A percentile compares a stretch with the other conserved stretches of the same genome.
Evolutionary conservation across 2,329 filamentous ascomycete species (phyloP).

Genomic region (Aotearoamyces nothofagi): DNA sequence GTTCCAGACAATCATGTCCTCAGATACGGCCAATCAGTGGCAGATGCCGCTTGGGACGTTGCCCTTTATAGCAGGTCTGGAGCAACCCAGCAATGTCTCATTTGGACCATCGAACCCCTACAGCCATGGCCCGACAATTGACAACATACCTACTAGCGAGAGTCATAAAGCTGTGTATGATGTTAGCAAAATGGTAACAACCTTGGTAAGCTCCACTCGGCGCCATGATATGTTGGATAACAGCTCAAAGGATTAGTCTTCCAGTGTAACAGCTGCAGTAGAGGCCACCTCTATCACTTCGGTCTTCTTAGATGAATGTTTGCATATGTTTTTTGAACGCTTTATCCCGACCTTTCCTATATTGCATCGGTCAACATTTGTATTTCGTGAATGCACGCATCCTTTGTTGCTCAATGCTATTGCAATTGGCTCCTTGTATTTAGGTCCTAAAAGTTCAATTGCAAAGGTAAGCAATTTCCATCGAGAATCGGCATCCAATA

Average conservation of each 20-base stretch:
- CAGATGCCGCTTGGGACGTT: slow-evolving; percentile 26
- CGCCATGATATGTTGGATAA: neutral
- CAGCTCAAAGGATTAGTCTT: slow-evolving; percentile 18
- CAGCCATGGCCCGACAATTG: slow-evolving; percentile 21
- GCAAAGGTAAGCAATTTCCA: slow-evolving; percentile 18
- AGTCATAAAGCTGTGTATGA: slow-evolving; percentile 27
- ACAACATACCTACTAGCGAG: slow-evolving; percentile 23
- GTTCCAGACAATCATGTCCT: slow-evolving; percentile 27
- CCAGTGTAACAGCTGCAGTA: slow-evolving; percentile 26
- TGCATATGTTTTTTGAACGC: slow-evolving; percentile 30
- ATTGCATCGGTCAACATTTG: slow-evolving; percentile 27
- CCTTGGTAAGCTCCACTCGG: slow-evolving; percentile 20
- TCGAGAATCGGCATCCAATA: no score
- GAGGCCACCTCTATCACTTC: slow-evolving; percentile 27
- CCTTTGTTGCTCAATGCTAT: slow-evolving; percentile 27
- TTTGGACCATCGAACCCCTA: slow-evolving; percentile 22
- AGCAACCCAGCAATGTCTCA: slow-evolving; percentile 16
- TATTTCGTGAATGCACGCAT: slow-evolving; percentile 27
- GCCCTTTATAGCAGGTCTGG: slow-evolving; percentile 20
- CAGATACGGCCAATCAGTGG: slow-evolving; percentile 23
- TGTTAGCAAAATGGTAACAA: slow-evolving; percentile 27
- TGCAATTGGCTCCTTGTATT: slow-evolving; percentile 28
- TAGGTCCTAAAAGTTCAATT: slow-evolving; percentile 26
- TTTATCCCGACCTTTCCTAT: slow-evolving; percentile 30
- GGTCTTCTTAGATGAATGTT: slow-evolving; percentile 27